Percentiles rank a stretch among this genome's conserved stretches.
Conservation (phyloP, 164 flowering plant species). For the Malania oleifera region DNA sequence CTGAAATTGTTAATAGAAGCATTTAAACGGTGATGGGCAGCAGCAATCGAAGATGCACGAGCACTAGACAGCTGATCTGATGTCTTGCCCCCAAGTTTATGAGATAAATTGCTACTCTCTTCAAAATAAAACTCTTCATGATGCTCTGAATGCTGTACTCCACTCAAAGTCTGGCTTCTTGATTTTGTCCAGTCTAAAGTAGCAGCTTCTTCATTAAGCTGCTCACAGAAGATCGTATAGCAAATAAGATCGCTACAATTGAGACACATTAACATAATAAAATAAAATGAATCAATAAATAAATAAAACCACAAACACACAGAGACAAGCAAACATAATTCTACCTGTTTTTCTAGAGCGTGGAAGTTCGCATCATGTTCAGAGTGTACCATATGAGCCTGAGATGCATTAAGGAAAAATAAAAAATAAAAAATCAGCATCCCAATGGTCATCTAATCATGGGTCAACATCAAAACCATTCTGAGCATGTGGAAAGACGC, state of each 20-base stretch:
- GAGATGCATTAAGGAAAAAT: constrained; percentile 18
- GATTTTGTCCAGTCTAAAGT: constrained; percentile 92
- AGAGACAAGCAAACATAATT: neutral
- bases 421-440: neutral
- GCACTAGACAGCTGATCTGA: constrained; percentile 45
- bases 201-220: constrained; percentile 86
- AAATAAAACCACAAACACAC: neutral
- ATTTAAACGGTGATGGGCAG: constrained; percentile 67
- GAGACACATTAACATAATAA: neutral
- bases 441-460: neutral
- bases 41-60: constrained; percentile 77
- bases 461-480: neutral
- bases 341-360: constrained; percentile 77
- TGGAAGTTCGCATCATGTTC: constrained; percentile 92
- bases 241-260: neutral
- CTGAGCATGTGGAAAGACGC: neutral
- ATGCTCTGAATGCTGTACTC: constrained; percentile 25
- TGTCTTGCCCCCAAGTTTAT: constrained; percentile 73
- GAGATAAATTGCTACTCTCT: constrained; percentile 25
- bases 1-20: constrained; percentile 16
- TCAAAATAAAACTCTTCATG: constrained; percentile 34
- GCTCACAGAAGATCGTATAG: constrained; percentile 14
- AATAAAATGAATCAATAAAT: neutral
- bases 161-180: constrained; percentile 60
- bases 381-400: constrained; percentile 97